Conservation (phyloP, 371 early-diverging fungal genomes). For the Circinella umbellata region DNA sequence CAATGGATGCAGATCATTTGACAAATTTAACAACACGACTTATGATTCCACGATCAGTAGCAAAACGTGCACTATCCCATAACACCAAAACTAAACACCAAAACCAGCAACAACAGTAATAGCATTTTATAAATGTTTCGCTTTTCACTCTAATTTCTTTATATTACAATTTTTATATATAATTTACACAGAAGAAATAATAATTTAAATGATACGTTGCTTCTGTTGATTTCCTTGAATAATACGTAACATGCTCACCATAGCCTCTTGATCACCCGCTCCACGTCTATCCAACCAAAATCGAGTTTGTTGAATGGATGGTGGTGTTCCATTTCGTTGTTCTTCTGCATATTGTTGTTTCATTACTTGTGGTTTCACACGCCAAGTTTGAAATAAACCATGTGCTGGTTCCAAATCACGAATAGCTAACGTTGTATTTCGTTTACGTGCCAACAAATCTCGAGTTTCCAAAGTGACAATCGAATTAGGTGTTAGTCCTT, state of each 20-base stretch:
- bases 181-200: too few species aligned
- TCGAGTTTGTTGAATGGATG: slow-evolving; percentile 31
- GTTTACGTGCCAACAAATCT: slow-evolving; percentile 38
- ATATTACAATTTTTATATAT: neutral
- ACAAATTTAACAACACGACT: slow-evolving; percentile 29
- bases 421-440: slow-evolving; percentile 36
- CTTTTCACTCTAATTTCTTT: slow-evolving; percentile 15
- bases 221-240: slow-evolving; percentile 37
- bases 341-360: neutral
- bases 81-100: neutral
- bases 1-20: slow-evolving; percentile 29
- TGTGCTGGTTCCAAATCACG: slow-evolving; percentile 34
- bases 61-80: slow-evolving; percentile 15
- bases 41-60: slow-evolving; percentile 38
- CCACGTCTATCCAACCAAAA: slow-evolving; percentile 55
- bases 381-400: slow-evolving; percentile 43
- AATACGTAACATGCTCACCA: slow-evolving; percentile 42
- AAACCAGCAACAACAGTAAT: neutral
- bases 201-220: slow-evolving; percentile 20
- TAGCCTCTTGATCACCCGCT: slow-evolving; percentile 37
- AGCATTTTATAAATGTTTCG: neutral
- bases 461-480: slow-evolving; percentile 46
- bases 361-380: slow-evolving; percentile 19
- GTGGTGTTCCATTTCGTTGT: slow-evolving; percentile 20
- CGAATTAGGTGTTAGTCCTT: slow-evolving; percentile 42